These are phyloP conservation scores for Peronospora belbahrii DNA, from an alignment of 352 stramenopile genomes.

Conservation along the genomic window DNA sequence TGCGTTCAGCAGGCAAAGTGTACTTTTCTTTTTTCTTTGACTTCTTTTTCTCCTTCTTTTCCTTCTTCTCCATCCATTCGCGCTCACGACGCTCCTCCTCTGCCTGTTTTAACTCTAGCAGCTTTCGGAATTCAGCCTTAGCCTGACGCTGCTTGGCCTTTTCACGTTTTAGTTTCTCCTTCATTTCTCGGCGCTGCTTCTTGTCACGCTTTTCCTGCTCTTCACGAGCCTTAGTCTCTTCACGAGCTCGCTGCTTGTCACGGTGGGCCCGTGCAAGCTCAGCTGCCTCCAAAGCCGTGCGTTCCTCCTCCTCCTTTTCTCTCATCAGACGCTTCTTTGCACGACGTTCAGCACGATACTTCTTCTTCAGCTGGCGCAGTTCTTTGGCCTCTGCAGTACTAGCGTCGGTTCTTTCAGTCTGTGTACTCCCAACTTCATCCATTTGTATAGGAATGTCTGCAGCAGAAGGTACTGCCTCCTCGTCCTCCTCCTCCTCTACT, in stretches of 20 bases:
- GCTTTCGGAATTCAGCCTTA: constrained; percentile 28
- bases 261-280: constrained; percentile 33
- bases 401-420: constrained; percentile 3
- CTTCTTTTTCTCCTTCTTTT: constrained; percentile 39
- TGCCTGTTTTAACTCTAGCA: constrained; percentile 33
- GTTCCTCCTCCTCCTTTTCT: constrained; percentile 35
- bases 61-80: constrained; percentile 29
- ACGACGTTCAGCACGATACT: constrained; percentile 31
- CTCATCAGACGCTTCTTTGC: constrained; percentile 30
- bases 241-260: constrained; percentile 32
- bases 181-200: constrained; percentile 34
- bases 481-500: constrained; percentile 11
- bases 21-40: constrained; percentile 54
- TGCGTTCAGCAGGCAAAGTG: constrained; percentile 42
- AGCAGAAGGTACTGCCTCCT: neutral
- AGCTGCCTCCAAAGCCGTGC: constrained; percentile 21
- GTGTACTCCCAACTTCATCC: constrained; percentile 11
- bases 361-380: constrained; percentile 28
- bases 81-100: constrained; percentile 32
- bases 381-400: constrained; percentile 2
- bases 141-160: constrained; percentile 33
- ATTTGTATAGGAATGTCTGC: neutral
- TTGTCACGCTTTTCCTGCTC: constrained; percentile 36
- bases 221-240: constrained; percentile 31
- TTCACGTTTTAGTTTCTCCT: constrained; percentile 32